Evolutionary conservation across 306 rosid genomes (phyloP), one percentile per base, ranked within the genome.

Genomic region (Lotus japonicus): DNA sequence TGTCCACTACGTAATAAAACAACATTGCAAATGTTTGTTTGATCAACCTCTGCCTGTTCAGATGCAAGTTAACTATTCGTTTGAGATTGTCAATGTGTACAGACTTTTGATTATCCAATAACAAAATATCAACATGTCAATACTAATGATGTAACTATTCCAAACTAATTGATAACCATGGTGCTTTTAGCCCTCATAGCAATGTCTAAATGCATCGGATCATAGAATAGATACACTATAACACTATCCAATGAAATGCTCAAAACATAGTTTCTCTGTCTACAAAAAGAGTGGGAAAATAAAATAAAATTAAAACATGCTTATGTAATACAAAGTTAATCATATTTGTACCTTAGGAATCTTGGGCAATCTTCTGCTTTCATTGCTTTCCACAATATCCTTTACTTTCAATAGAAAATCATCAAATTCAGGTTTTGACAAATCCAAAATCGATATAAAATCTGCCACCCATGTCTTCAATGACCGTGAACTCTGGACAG

Each of bases 311-410:
- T 28, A 56, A 8, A 71, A 53, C 54, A 54, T 33, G 52, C 51
- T 48, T 10, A n/a, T 13, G 59, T 13, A 67, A 16, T 45, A 46
- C 63, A 38, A 9, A 66, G 35, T 39, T 13, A 48, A 62, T 16
- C 31, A 63, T 3, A 50, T 46, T 31, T 5, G 36, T 77, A 94
- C 97, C 97, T 94, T 94, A n/a, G 99, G 96, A 73, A 90, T 85
- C 89, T 94, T 94, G 59, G 98, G 97, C 21, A 90, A 87, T 80
- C 97, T 86, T 79, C 97, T 90, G 76, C 86, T 85, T 74, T 88
- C 97, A 76, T 94, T 94, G 83, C 95, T 90, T 79, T 90, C 97
- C 12, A 94, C 86, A 52, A 88, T 68, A 69, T 88, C 96, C 74
- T 85, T 94, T n/a, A 90, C 78, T 72, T 79, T 86, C 80, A 61